Evolutionary conservation across 2,329 filamentous ascomycete species (phyloP).

Genomic region (Botrytis tulipae): DNA sequence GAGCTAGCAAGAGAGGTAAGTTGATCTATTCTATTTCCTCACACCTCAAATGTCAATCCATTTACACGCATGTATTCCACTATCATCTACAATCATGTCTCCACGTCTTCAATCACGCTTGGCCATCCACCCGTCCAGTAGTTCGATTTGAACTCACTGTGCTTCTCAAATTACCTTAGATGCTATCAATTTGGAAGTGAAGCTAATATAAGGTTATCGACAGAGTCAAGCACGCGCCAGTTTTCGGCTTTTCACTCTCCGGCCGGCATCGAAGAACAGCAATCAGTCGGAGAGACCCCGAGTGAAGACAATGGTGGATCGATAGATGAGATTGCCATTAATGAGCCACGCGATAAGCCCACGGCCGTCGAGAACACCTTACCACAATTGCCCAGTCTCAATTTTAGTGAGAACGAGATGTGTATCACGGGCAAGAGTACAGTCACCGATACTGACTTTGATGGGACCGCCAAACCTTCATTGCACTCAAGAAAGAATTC

Average conservation of each 20-base stretch:
- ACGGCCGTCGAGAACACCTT: not conserved
- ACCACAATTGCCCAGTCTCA: conserved; percentile 14
- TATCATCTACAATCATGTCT: not conserved
- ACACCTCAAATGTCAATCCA: conserved; percentile 16
- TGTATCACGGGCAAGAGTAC: not conserved
- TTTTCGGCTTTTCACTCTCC: not conserved
- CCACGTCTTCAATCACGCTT: not conserved
- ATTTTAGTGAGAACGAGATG: conserved; percentile 7
- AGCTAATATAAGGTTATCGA: not conserved
- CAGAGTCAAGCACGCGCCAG: not conserved
- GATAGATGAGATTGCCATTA: not conserved
- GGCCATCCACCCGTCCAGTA: not conserved
- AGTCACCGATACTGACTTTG: not conserved
- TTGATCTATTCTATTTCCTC: not conserved
- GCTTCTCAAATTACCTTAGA: not conserved
- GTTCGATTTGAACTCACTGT: too few species aligned
- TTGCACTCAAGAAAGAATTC: conserved; percentile 26
- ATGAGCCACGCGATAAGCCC: not conserved
- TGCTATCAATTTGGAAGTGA: not conserved
- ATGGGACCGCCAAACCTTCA: not conserved
- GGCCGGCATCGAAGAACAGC: not conserved
- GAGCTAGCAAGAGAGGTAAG: not conserved
- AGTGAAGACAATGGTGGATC: not conserved
- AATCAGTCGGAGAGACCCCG: not conserved
- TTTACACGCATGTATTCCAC: not conserved